phyloP scores from a whole-genome alignment of 805 yeast species.

The Blastobotrys terrestris region DNA sequence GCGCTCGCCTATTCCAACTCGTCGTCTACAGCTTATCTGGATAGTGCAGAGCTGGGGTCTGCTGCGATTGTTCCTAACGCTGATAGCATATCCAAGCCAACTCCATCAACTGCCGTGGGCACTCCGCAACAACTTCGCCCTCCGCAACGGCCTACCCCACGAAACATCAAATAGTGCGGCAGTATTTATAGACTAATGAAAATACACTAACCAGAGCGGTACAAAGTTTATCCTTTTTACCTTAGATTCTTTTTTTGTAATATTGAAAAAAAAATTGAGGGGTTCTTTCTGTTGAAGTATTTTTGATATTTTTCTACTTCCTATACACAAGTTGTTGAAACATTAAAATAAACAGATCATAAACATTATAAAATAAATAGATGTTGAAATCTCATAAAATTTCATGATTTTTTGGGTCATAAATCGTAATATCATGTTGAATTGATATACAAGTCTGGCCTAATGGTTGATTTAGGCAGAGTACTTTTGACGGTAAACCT shows the following conservation, averaged over 20 bases:
- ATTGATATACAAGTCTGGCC: not conserved
- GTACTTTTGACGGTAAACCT: slow-evolving; percentile 73
- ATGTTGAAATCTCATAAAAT: slow-evolving; percentile 5
- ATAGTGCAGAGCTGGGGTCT: slow-evolving; percentile 8
- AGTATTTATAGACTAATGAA: not conserved
- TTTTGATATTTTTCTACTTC: not conserved
- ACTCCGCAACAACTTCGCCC: not conserved
- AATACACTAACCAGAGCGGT: not conserved
- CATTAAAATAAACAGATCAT: not conserved
- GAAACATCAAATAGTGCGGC: not conserved
- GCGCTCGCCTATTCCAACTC: slow-evolving; percentile 18
- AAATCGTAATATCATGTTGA: slow-evolving; percentile 3
- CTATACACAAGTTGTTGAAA: slow-evolving; percentile 3
- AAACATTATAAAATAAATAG: slow-evolving; percentile 1
- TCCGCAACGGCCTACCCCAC: not conserved
- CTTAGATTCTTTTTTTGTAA: not conserved
- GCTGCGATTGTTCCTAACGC: not conserved
- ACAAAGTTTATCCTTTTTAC: no score
- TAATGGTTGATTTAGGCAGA: slow-evolving; percentile 17
- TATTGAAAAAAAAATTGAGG: no score
- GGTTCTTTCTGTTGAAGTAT: not conserved
- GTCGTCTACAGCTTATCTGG: slow-evolving; percentile 13
- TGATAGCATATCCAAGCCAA: not conserved
- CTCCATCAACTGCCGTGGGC: not conserved
- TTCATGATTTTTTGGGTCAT: slow-evolving; percentile 1